Evolutionary conservation across 495 filamentous ascomycete species (phyloP).

Genomic region (Pseudotulostoma volvatum): DNA sequence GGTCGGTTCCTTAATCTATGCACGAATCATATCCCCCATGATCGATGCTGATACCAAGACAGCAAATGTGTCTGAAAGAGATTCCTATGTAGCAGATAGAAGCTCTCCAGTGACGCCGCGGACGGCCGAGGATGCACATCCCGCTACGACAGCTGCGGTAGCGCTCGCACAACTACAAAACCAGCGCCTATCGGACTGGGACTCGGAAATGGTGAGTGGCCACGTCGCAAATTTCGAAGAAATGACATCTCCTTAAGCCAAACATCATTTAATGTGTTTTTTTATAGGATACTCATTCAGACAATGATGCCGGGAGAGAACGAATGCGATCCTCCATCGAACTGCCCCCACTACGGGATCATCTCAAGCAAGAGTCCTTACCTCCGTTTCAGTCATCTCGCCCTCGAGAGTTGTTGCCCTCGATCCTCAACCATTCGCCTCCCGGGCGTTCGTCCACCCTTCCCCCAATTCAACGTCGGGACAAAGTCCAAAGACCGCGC

Average conservation of each 20-base stretch:
- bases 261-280: no score
- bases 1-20: conserved; percentile 17
- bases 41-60: neutral
- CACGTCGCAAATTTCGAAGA: neutral
- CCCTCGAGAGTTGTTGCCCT: conserved; percentile 62
- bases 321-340: conserved; percentile 48
- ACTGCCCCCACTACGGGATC: conserved; percentile 54
- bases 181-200: conserved; percentile 67
- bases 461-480: conserved; percentile 55
- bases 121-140: conserved; percentile 54
- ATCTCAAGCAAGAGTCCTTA: conserved; percentile 55
- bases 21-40: no score
- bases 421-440: conserved; percentile 63
- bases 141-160: conserved; percentile 59
- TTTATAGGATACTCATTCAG: conserved; percentile 52
- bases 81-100: conserved; percentile 45
- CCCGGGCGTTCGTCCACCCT: conserved; percentile 76
- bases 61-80: conserved; percentile 29
- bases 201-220: conserved; percentile 58
- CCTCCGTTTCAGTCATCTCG: conserved; percentile 42
- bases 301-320: conserved; percentile 46
- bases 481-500: conserved; percentile 51
- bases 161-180: conserved; percentile 78
- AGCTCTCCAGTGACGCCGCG: conserved; percentile 57
- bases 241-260: neutral